Evolutionary conservation across 192 early-diverging fungal species (phyloP), one percentile per base, ranked within the genome.

Genomic region (Rhizophagus clarus): DNA sequence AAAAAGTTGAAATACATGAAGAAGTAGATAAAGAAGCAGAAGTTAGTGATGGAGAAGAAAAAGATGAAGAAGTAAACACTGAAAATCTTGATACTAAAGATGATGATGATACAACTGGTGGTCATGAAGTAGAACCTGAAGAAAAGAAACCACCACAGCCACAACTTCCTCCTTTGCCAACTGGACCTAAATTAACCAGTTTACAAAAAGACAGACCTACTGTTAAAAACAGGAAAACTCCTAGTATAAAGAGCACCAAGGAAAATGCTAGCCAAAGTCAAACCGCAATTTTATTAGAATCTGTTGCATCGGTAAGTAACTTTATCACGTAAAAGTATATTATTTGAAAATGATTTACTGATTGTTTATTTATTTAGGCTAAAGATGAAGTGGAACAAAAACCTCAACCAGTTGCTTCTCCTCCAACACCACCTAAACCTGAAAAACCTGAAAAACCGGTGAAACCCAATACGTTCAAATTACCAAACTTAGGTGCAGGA

Each of bases 381-480:
- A 76, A 76, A 63, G 60, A 62, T 32, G 74, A 76, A 40, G 74
- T 29, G 5, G 72, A 31, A 15, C 64, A 42, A 75, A 69, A 68
- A 60, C 67, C 82, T 24, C 68, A 45, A 42, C 20, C 17, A 40
- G 32, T n/a, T 66, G 29, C 4, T 17, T 79, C 67, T 3, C 51
- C 71, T 24, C 63, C 47, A 49, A 68, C 76, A n/a, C 79, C 81
- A 8, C 80, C 80, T 37, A 24, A 22, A 37, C 61, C 61, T 28
- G 76, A 79, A 40, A 85, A 85, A 81, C 85, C 85, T 17, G 61
- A 82, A 62, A 86, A 83, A 70, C 85, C 85, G 17, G 71, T 82
- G 15, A 83, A 83, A 62, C 82, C 81, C 68, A 86, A 79, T 31
- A 81, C 82, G 74, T 81, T 83, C 29, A 86, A 76, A 62, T 42